Base-by-base conservation (phyloP, 2,329 filamentous ascomycete genomes). In the Penicillium digitatum region DNA sequence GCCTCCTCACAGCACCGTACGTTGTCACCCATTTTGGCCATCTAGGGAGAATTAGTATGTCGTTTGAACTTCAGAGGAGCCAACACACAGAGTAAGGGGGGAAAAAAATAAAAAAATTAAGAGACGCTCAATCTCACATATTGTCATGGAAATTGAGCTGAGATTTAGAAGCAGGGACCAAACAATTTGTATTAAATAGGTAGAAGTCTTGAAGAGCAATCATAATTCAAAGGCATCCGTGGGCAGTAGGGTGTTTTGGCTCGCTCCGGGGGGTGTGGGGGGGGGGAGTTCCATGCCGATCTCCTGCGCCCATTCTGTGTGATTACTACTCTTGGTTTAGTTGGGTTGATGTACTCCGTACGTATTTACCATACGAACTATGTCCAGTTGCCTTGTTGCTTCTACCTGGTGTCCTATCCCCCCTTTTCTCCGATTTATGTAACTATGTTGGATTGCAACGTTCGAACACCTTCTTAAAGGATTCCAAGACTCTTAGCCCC, bases 1-100 rank as follows among this genome's bases (percentile, higher is more conserved):
- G n/a, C 22, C 52, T 54, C 49, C 49, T 47, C 32, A 31, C 35
- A 18, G 39, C 49, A 31, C 40, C 35, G 18, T 50, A 22, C 16
- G 39, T 44, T 32, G n/a, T 43, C 34, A 14, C 6, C 34, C 49
- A 52, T 52, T 47, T 52, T 34, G 31, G n/a, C 14, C 20, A 46
- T 49, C 31, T 40, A 27, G 10, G 29, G 22, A 34, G 16, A 20
- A 34, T 39, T 26, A 47, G 35, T 31, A 16, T 16, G n/a, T n/a
- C 9, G 5, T 16, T 12, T 16, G 20, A n/a, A 14, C 18, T 11
- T 45, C 1, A 3, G 2, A 16, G 43, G 22, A 20, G 20, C 20
- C 5, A 18, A 50, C 27, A 5, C 18, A 50, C 37, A 18, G 5
- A 11, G 22, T 26, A 31, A 31, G 14, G n/a, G n/a, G n/a, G n/a